Base-by-base conservation (phyloP, 2,329 filamentous ascomycete species). In the Alternaria viburni region DNA sequence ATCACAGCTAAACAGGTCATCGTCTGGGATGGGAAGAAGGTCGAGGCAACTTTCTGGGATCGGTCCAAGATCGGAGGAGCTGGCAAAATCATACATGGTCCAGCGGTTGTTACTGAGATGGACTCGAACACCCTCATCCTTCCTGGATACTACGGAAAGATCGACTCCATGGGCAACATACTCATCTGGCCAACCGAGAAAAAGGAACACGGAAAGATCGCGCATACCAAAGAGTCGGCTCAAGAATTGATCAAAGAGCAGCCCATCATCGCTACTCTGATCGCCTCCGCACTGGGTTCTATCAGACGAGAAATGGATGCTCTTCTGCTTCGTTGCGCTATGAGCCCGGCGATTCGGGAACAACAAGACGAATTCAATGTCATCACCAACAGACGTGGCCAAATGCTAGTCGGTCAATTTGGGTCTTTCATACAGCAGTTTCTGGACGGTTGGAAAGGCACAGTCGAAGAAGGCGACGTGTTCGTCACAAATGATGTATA, bases 341-440 rank as follows among this genome's bases (percentile, higher is more conserved):
- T 86, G 83, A 84, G 82, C 3, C 83, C 84, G 0, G 83, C 82
- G 0, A 85, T 85, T 45, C 78, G 84, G 17, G 83, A 85, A 54
- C 83, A 85, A 52, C 83, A 85, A 63, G 84, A 86, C 26, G 83
- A 85, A 62, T 86, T 85, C 73, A 86, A 86, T 30, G 83, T 85
- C n/a, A 84, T 85, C 54, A 85, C 84, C 5, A 83, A 84, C 45
- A 75, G 77, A 1, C 71, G 78, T 1, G 84, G 84, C 5, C 80
- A 85, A 64, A 86, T 86, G 83, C 77, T 86, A 0, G 84, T 83
- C 7, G 84, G 84, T 0, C 84, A 86, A 52, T 85, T 86, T 36
- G 83, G 83, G 4, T 84, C 82, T 63, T 85, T 85, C 65, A 85
- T 85, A 62, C 78, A 78, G 1, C 78, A 83, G 45, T 85, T 86